Evolutionary conservation across 805 yeast species (phyloP).

Genomic region (Pichia deserticola): DNA sequence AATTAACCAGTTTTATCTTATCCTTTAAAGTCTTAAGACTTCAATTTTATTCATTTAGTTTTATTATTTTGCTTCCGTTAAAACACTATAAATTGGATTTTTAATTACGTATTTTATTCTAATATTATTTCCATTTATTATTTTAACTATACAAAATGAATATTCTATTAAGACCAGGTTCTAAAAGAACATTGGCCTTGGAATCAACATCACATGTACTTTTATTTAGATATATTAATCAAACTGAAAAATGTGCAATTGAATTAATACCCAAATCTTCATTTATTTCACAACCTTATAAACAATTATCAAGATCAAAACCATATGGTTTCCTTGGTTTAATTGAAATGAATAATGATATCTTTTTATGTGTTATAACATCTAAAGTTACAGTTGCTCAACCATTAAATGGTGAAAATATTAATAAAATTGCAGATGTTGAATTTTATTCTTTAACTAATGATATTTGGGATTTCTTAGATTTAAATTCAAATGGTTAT

Average conservation of each 20-base stretch:
- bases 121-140: too few species aligned
- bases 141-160: not conserved
- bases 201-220: conserved; percentile 38
- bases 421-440: conserved; percentile 73
- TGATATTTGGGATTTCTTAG: conserved; percentile 73
- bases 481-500: conserved; percentile 60
- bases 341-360: conserved; percentile 57
- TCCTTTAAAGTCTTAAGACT: too few species aligned
- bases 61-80: too few species aligned
- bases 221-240: conserved; percentile 35
- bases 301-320: conserved; percentile 36
- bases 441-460: conserved; percentile 75
- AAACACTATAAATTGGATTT: too few species aligned
- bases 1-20: too few species aligned
- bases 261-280: conserved; percentile 37
- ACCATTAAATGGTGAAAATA: conserved; percentile 74
- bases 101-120: too few species aligned
- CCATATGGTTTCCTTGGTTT: conserved; percentile 74
- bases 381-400: conserved; percentile 71
- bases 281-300: conserved; percentile 32
- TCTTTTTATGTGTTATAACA: conserved; percentile 73
- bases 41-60: too few species aligned
- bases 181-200: conserved; percentile 33
- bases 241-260: conserved; percentile 37
- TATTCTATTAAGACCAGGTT: conserved; percentile 1